Percentiles rank a stretch among this genome's conserved stretches.
phyloP scores from a whole-genome alignment of 2,329 filamentous ascomycete genomes.

The Ramichloridium luteum region DNA sequence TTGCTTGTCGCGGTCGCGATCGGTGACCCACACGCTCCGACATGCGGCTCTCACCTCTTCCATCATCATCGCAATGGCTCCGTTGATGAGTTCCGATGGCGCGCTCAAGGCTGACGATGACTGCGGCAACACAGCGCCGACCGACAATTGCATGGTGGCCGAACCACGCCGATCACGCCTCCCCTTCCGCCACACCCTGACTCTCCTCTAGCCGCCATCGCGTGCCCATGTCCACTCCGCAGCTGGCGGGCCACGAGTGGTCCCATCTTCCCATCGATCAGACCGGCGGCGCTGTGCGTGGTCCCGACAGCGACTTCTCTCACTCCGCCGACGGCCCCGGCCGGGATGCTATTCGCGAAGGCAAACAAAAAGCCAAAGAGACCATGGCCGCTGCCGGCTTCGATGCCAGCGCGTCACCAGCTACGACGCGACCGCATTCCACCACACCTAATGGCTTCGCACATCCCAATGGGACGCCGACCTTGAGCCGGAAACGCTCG shows the following conservation, averaged over 20 bases:
- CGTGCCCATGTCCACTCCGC: neutral
- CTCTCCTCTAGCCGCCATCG: neutral
- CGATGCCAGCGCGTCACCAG: slow-evolving; percentile 24
- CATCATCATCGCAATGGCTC: no score
- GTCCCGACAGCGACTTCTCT: slow-evolving; percentile 11
- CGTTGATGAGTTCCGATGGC: no score
- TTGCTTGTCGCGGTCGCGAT: no score
- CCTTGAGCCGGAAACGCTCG: slow-evolving; percentile 44
- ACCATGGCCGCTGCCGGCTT: slow-evolving; percentile 43
- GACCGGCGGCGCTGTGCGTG: slow-evolving; percentile 14
- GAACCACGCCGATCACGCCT: no score
- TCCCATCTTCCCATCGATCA: neutral
- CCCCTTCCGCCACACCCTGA: no score
- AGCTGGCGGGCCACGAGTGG: neutral
- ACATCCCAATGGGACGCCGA: slow-evolving; percentile 34
- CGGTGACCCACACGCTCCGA: no score
- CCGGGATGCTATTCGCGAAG: slow-evolving; percentile 41
- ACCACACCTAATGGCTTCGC: slow-evolving; percentile 14
- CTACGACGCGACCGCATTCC: slow-evolving; percentile 3
- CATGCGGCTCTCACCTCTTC: no score
- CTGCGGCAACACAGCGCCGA: no score
- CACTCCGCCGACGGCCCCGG: slow-evolving; percentile 13
- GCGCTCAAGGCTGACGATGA: no score
- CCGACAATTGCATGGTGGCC: no score
- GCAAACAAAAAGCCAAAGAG: slow-evolving; percentile 49